phyloP scores from a whole-genome alignment of 345 rosid species.

The Passiflora organensis region DNA sequence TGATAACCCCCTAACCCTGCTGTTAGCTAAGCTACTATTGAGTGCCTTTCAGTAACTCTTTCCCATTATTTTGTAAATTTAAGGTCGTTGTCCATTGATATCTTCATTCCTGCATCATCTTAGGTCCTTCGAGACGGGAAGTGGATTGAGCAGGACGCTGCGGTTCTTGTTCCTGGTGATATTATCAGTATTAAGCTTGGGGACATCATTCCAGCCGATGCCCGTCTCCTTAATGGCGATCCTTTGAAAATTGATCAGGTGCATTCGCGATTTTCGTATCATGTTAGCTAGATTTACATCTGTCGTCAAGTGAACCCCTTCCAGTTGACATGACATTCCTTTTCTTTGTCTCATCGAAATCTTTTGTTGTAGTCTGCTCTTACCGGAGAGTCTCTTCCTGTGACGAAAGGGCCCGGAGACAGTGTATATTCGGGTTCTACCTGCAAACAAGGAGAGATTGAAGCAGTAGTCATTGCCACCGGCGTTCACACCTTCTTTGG shows the following conservation, averaged over 20 bases:
- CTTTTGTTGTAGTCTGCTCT: slow-evolving; percentile 49
- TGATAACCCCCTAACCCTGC: not conserved
- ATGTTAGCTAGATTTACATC: too few relatives aligned
- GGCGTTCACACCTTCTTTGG: slow-evolving; percentile 93
- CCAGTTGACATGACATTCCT: not conserved
- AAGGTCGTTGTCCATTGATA: not conserved
- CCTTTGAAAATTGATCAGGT: slow-evolving; percentile 70
- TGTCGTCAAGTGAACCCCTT: too few relatives aligned
- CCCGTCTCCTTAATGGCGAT: slow-evolving; percentile 67
- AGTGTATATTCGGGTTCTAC: slow-evolving; percentile 86
- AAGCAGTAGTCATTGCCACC: slow-evolving; percentile 83
- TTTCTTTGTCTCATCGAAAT: not conserved
- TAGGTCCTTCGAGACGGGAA: slow-evolving; percentile 58
- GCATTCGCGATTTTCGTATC: slow-evolving; percentile 2
- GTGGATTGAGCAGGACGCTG: slow-evolving; percentile 60
- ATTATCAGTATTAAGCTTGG: slow-evolving; percentile 64
- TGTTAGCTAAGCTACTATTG: not conserved
- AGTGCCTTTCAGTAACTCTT: too few relatives aligned
- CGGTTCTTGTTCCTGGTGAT: slow-evolving; percentile 68
- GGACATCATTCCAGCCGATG: slow-evolving; percentile 67
- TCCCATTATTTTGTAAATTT: slow-evolving; percentile 2
- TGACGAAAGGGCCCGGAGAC: slow-evolving; percentile 76
- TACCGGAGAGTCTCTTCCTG: slow-evolving; percentile 91
- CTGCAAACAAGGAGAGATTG: slow-evolving; percentile 90
- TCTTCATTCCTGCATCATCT: not conserved